phyloP scores from a whole-genome alignment of 129 eudicot species.

The Kitagawia praeruptora region DNA sequence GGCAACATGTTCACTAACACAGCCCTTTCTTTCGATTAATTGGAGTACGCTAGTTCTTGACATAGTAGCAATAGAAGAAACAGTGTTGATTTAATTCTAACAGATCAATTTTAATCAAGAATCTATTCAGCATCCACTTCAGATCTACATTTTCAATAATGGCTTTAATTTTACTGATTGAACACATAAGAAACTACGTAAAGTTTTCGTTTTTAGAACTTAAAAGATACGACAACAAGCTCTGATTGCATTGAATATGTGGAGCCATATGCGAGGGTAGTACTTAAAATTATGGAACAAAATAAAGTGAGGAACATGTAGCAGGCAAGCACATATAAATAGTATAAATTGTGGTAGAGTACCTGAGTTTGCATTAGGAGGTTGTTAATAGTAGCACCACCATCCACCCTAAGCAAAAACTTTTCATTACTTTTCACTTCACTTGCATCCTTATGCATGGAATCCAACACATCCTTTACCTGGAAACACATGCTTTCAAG shows the following conservation, averaged over 20 bases:
- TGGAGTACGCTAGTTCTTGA: too few species aligned
- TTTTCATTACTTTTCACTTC: conserved; percentile 59
- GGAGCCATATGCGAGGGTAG: not conserved
- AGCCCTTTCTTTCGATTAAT: too few species aligned
- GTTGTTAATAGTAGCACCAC: conserved; percentile 82
- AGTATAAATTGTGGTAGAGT: not conserved
- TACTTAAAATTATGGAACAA: not conserved
- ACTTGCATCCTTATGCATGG: conserved; percentile 93
- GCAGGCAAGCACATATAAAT: not conserved
- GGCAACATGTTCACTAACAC: not conserved
- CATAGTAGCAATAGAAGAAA: not conserved
- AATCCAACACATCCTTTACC: conserved; percentile 91
- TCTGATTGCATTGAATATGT: too few species aligned
- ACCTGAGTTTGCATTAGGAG: conserved; percentile 96
- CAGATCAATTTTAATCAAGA: not conserved
- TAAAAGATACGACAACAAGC: not conserved
- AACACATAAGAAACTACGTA: not conserved
- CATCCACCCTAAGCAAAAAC: conserved; percentile 86
- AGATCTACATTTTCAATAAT: not conserved
- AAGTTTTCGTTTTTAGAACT: not conserved
- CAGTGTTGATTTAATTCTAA: not conserved
- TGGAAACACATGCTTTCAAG: conserved; percentile 99
- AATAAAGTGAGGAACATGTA: not conserved
- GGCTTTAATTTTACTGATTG: not conserved
- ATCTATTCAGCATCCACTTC: not conserved